These are phyloP conservation scores for Flaveria floridana DNA, from an alignment of 140 eudicot genomes.

Conservation along the genomic window DNA sequence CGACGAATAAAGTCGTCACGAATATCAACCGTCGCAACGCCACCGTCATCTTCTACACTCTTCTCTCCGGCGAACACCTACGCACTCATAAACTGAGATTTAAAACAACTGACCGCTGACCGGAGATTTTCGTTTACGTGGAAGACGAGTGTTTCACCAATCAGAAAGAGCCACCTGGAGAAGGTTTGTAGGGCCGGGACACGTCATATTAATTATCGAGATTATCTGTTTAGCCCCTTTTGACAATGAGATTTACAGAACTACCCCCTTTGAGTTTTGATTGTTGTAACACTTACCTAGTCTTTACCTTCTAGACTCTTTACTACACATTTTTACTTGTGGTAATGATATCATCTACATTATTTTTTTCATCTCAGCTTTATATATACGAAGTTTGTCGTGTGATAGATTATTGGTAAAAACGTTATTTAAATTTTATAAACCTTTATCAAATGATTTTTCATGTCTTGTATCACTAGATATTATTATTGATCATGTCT, in stretches of 20 bases:
- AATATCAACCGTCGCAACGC: constrained; percentile 36
- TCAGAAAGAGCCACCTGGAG: constrained; percentile 23
- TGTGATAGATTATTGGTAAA: too few relatives aligned
- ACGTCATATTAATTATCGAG: constrained; percentile 18
- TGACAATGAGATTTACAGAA: not conserved
- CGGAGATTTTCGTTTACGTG: constrained; percentile 35
- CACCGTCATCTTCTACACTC: constrained; percentile 28
- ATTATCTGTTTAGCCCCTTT: constrained; percentile 2
- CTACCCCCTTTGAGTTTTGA: not conserved
- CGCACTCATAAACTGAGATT: constrained; percentile 21
- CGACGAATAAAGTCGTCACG: constrained; percentile 19
- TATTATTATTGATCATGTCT: too few relatives aligned
- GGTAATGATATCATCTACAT: not conserved
- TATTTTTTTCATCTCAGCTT: too few relatives aligned
- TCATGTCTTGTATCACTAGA: too few relatives aligned
- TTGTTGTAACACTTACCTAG: not conserved
- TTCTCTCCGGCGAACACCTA: constrained; percentile 20
- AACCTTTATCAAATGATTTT: too few relatives aligned
- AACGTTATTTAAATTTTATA: too few relatives aligned
- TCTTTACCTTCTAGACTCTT: not conserved
- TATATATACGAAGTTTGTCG: too few relatives aligned
- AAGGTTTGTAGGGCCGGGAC: constrained; percentile 8
- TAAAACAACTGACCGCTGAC: constrained; percentile 27
- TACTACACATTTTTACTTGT: not conserved
- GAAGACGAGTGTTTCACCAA: constrained; percentile 33